Base-by-base conservation (phyloP, 331 rosid species). In the Spiraea crenata region DNA sequence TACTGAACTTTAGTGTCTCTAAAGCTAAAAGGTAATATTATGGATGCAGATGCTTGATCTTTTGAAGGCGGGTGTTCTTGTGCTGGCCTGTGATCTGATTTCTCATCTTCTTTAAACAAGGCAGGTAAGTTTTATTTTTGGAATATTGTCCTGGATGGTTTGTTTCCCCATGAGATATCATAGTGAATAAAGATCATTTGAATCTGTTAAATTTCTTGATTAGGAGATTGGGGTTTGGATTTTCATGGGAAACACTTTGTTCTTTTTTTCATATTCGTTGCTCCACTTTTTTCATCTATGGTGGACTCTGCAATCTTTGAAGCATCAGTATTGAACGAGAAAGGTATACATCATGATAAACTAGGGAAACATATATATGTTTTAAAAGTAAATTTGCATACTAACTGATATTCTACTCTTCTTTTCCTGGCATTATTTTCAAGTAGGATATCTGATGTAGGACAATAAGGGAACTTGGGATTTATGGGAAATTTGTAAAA, bases 41-140 rank as follows among this genome's bases (percentile, higher is more conserved):
- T 65, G 73, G 71, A 57, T 76, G 84, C 91, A 92, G 98, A 73
- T 78, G 81, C 89, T 92, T 77, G 87, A 82, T 62, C 2, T 25
- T 25, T 25, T 25, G 47, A 73, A 86, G 12, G 96, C 89, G 82
- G 85, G 96, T 86, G 70, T 92, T 78, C 69, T 92, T 63, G 89
- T 96, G 64, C 72, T 86, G 56, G 90, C 87, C 50, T 89, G 86
- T 80, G 98, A 92, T 79, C 86, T 92, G 57, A 88, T 92, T 70
- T 87, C 98, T 15, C 90, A 79, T 76, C 72, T 92, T 66, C 70
- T 92, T 76, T 95, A 89, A 87, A 89, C 92, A n/a, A 95, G 98
- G 71, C 95, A 84, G 35, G 96, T 89, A 85, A 69, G 20, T 25
- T 52, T 57, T 61, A 20, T 25, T 16, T 25, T 19, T 52, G 44